Evolutionary conservation across 768 basidiomycete genomes (phyloP), one percentile per base, ranked within the genome.

Genomic region (Mycena floridula): DNA sequence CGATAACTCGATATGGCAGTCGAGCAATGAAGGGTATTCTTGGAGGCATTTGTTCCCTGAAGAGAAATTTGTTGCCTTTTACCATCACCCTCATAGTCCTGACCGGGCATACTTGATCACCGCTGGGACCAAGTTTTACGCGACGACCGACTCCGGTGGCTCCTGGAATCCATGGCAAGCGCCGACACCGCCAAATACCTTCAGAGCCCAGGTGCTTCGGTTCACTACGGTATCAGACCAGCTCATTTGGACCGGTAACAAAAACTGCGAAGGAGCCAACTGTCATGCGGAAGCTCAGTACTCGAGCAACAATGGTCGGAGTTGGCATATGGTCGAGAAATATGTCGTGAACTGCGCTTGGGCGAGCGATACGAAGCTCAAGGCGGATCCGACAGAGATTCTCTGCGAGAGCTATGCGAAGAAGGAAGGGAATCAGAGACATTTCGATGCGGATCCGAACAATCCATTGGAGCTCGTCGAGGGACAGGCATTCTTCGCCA

Each of bases 71-170:
- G 65, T 96, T 26, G 81, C 76, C 1, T 86, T 97, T 64, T 87
- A 87, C 54, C 88, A 94, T 68, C 95, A 99, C 69, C 66, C 74
- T 25, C 87, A 85, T 66, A 63, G 77, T 16, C 52, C 72, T 39
- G 89, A 89, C 49, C 86, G 94, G 9, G 95, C 93, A 3, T 98
- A 89, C 65, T 81, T 98, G 50, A 78, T 98, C 67, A 95, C 93
- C 12, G 69, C 74, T 37, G 67, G 69, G 2, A 50, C 66, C 8
- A 70, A 66, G 38, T 84, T 78, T 59, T 90, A 71, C 66, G 84
- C 85, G 59, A 97, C 96, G 6, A 93, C 87, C 24, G 80, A 92
- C 62, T 77, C 79, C 1, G 96, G 94, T 5, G 64, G 72, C 15
- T 63, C 63, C 2, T 99, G 95, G 95, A 65, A 77, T 48, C 25